Conservation (phyloP, 1,139 yeast genomes). For the Hansenula lynferdii region DNA sequence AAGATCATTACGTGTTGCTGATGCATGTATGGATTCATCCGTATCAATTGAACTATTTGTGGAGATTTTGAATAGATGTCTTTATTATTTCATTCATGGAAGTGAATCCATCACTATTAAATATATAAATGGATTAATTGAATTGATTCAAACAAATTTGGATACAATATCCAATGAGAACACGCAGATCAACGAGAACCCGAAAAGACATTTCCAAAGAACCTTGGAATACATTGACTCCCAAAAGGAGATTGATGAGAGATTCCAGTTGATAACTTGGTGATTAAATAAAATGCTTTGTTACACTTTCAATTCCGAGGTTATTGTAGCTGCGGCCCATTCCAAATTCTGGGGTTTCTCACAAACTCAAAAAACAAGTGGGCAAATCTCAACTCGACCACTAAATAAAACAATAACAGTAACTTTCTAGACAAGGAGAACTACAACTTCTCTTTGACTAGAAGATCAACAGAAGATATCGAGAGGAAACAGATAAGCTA, state of each 20-base stretch:
- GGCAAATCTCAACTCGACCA: too few species aligned
- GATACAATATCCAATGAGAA: conserved; percentile 43
- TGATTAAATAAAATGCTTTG: too few species aligned
- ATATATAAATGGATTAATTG: conserved; percentile 83
- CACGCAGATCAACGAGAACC: conserved; percentile 32
- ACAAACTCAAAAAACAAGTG: background rate
- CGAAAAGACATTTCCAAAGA: conserved; percentile 53
- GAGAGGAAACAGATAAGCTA: too few species aligned
- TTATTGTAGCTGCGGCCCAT: conserved; percentile 1
- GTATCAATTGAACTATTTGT: conserved; percentile 79
- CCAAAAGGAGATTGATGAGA: conserved; percentile 61
- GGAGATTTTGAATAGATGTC: conserved; percentile 81
- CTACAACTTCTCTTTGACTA: too few species aligned
- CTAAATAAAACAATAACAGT: too few species aligned
- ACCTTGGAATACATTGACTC: conserved; percentile 62
- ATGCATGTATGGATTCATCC: conserved; percentile 84
- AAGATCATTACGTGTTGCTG: conserved; percentile 82
- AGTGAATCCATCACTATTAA: conserved; percentile 64
- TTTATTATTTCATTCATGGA: conserved; percentile 83
- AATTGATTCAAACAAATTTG: conserved; percentile 73
- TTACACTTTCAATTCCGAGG: too few species aligned
- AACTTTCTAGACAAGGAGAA: too few species aligned
- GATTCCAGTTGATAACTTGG: conserved; percentile 48
- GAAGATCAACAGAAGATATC: too few species aligned
- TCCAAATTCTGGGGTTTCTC: conserved; percentile 5